Evolutionary conservation across 805 yeast genomes (phyloP).

Genomic region (Saccharomycopsis sp.): DNA sequence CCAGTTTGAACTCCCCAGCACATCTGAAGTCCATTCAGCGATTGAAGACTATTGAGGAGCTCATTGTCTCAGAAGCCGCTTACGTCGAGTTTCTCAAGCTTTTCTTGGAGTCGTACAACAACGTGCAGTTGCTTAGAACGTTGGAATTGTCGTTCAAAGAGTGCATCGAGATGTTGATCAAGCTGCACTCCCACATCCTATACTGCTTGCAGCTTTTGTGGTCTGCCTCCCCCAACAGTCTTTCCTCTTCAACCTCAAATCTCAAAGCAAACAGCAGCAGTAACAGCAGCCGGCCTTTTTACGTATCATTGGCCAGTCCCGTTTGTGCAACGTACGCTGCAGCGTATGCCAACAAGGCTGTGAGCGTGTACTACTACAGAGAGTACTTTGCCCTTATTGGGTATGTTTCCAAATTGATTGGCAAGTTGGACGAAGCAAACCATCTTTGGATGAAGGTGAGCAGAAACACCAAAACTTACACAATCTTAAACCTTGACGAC

Average conservation of each 20-base stretch:
- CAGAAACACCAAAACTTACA: background rate
- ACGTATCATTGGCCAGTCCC: conserved; percentile 4
- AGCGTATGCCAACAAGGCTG: conserved; percentile 23
- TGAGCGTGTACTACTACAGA: conserved; percentile 27
- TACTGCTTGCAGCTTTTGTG: too few relatives aligned
- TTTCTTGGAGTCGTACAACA: conserved; percentile 36
- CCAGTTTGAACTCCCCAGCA: conserved; percentile 19
- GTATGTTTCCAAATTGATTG: conserved; percentile 29
- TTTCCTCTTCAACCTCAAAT: too few relatives aligned
- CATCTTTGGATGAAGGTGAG: background rate
- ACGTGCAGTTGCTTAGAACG: too few relatives aligned
- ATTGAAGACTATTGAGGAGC: conserved; percentile 35
- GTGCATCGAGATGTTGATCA: conserved; percentile 23
- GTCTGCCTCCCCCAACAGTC: too few relatives aligned
- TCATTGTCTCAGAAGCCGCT: conserved; percentile 38
- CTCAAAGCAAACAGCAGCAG: background rate
- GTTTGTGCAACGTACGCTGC: conserved; percentile 20
- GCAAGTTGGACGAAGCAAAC: conserved; percentile 23
- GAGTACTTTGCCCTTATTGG: conserved; percentile 30
- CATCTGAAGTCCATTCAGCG: conserved; percentile 22
- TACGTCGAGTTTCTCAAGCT: conserved; percentile 39
- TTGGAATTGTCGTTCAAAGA: conserved; percentile 26
- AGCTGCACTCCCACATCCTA: too few relatives aligned
- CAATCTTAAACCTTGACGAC: background rate
- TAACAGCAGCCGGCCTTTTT: background rate